Base-by-base conservation (phyloP, 306 rosid species). In the Prunus kanzakura region DNA sequence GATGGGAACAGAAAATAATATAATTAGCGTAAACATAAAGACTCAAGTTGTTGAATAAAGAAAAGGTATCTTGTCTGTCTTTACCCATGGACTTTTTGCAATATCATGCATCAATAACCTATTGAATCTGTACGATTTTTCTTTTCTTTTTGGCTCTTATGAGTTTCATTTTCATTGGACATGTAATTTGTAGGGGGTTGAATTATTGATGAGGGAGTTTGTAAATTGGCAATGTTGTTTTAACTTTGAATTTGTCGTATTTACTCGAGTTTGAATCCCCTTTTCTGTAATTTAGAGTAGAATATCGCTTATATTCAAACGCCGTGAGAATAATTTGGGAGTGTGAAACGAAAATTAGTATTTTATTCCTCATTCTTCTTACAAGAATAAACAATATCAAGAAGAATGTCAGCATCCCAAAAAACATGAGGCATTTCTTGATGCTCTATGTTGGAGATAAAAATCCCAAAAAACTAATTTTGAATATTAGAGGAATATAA, bases 11-110 rank as follows among this genome's bases (percentile, higher is more conserved):
- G 83, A 27, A 60, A 23, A 51, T 27, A 13, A 9, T 18, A 5
- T 18, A 69, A 35, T 56, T 65, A 32, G 51, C 64, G 76, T 60
- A 38, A 75, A 41, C 60, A 35, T 56, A 56, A 75, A 75, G 50
- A 52, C 41, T 68, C 25, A 38, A 50, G 67, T 15, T 52, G 72
- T 15, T 52, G 72, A 71, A 60, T 23, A 55, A 64, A 52, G 79
- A 78, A 78, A 69, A 66, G 47, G 23, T 72, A 27, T 43, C 49
- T 41, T n/a, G 2, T 27, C 2, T 68, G 30, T 62, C 32, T 49
- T 69, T 23, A 45, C 49, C 64, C 20, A 64, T 35, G 60, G 57
- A 68, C 22, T 46, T 38, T 38, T 38, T 46, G 56, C 19, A 27
- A 67, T 23, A 2, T n/a, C 54, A 11, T 49, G 52, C 52, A 49